A percentile compares a stretch with the other conserved stretches of the same genome.
These are phyloP conservation scores for Aspergillus mulundensis DNA, from an alignment of 495 filamentous ascomycete species.

Conservation along the genomic window DNA sequence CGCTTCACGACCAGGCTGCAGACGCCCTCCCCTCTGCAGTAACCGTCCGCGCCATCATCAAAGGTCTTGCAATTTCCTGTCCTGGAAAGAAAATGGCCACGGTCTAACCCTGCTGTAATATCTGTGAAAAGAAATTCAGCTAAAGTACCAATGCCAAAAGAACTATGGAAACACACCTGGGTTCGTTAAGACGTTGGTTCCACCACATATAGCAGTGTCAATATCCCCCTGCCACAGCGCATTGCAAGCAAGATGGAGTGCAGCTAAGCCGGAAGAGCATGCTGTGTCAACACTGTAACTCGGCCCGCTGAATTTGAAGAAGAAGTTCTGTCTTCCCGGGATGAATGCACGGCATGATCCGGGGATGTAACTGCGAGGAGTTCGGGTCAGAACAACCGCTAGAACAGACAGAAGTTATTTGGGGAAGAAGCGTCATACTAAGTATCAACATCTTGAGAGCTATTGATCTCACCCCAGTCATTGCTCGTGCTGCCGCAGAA, in stretches of 20 bases:
- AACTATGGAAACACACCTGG: conserved; percentile 68
- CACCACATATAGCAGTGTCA: conserved; percentile 68
- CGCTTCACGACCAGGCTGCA: conserved; percentile 43
- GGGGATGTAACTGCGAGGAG: no score
- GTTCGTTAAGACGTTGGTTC: conserved; percentile 60
- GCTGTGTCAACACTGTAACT: neutral
- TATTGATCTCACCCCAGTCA: no score
- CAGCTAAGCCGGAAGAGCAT: neutral
- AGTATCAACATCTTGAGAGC: no score
- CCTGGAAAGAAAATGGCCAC: conserved; percentile 65
- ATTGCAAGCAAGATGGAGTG: conserved; percentile 36
- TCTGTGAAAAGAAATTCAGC: no score
- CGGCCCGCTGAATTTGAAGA: neutral
- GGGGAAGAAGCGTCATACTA: no score
- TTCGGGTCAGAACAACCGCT: no score
- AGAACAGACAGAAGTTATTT: no score
- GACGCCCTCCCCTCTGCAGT: conserved; percentile 56
- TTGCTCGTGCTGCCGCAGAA: no score
- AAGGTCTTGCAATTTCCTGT: conserved; percentile 68
- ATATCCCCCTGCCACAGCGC: conserved; percentile 62
- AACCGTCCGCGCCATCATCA: conserved; percentile 65
- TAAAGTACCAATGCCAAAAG: no score
- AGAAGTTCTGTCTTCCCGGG: neutral
- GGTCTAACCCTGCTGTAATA: conserved; percentile 61
- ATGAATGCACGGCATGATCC: no score